phyloP scores from a whole-genome alignment of 495 filamentous ascomycete species.

The Penicillium nucicola region DNA sequence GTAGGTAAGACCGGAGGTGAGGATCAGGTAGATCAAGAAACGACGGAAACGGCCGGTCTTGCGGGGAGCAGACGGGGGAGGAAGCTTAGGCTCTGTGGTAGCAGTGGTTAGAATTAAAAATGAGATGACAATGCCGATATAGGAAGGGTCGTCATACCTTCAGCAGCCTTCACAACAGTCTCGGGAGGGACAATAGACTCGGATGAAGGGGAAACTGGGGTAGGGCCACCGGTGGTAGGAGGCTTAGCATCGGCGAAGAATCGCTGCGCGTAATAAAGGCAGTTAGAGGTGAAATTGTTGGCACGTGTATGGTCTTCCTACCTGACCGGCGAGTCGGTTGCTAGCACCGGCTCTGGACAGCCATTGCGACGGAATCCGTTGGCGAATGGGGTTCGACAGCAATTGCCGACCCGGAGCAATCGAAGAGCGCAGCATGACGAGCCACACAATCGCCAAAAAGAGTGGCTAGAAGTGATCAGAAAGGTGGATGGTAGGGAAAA shows the following conservation, averaged over 20 bases:
- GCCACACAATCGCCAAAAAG: conserved; percentile 41
- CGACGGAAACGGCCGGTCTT: conserved; percentile 76
- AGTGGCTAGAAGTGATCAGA: conserved; percentile 24
- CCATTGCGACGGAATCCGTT: conserved; percentile 45
- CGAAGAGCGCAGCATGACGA: conserved; percentile 50
- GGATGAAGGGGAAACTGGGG: conserved; percentile 45
- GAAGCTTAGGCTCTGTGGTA: conserved; percentile 22
- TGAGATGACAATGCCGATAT: conserved; percentile 6
- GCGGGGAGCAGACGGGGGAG: conserved; percentile 42
- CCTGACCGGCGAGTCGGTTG: conserved; percentile 43
- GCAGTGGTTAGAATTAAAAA: conserved; percentile 10
- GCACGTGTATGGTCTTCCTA: conserved; percentile 25
- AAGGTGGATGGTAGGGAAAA: conserved; percentile 34
- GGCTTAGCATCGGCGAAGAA: conserved; percentile 44
- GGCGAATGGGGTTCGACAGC: conserved; percentile 41
- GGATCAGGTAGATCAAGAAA: conserved; percentile 66
- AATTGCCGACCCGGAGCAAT: conserved; percentile 44
- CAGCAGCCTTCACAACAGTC: conserved; percentile 57
- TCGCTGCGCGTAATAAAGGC: conserved; percentile 22
- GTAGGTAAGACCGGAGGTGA: conserved; percentile 74
- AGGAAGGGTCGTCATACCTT: conserved; percentile 36
- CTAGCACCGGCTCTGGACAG: conserved; percentile 41
- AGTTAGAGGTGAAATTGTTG: conserved; percentile 6
- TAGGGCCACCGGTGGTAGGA: conserved; percentile 30
- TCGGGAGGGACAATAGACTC: conserved; percentile 56